These are phyloP conservation scores for Solanum stenotomum DNA, from an alignment of 257 asterid species.

Conservation along the genomic window DNA sequence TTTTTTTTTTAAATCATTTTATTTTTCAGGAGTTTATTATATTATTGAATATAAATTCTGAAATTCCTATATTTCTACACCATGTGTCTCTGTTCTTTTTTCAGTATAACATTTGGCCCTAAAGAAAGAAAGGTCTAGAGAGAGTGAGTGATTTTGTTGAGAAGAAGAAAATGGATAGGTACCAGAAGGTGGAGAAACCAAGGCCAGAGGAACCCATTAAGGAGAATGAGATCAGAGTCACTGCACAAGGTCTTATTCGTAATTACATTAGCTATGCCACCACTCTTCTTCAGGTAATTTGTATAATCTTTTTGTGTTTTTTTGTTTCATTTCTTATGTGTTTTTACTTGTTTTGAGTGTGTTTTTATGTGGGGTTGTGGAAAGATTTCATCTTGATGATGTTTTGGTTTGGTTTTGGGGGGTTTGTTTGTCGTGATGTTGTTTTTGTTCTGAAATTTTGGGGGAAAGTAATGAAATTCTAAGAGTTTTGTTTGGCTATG, in stretches of 20 bases:
- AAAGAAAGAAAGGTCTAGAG: conserved; percentile 12
- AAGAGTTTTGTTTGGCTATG: neutral
- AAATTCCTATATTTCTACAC: neutral
- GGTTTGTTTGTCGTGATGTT: neutral
- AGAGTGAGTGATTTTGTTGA: neutral
- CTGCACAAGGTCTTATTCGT: conserved; percentile 50
- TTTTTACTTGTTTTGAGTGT: neutral
- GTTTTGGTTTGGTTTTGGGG: neutral
- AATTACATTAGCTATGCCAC: conserved; percentile 51
- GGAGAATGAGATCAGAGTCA: conserved; percentile 59
- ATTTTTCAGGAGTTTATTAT: too few species aligned
- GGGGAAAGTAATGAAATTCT: neutral
- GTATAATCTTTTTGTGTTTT: too few species aligned
- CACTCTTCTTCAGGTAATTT: conserved; percentile 40
- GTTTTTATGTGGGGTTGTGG: neutral
- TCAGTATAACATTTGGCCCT: conserved; percentile 8
- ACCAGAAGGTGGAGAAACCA: conserved; percentile 50
- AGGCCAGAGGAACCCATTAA: conserved; percentile 33
- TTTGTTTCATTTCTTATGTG: too few species aligned
- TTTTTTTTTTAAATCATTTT: too few species aligned
- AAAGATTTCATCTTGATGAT: neutral
- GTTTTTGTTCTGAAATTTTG: neutral
- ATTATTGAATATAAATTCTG: neutral
- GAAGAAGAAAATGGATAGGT: conserved; percentile 35
- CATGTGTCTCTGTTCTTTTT: neutral